Evolutionary conservation across 768 basidiomycete species (phyloP), one percentile per base, ranked within the genome.

Genomic region (Clitopilus passeckerianus): DNA sequence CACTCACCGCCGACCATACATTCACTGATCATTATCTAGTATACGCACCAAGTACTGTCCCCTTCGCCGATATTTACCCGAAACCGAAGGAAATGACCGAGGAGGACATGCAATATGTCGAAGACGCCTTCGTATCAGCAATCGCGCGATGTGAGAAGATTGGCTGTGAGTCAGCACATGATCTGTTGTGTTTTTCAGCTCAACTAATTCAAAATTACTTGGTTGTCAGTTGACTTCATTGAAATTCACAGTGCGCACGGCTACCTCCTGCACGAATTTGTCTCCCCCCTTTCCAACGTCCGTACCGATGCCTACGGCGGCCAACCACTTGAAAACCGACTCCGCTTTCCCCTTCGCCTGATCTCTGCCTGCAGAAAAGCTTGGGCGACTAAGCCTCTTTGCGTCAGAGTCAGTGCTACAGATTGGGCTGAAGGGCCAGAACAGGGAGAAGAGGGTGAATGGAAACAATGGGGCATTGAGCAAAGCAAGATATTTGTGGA

Each of bases 231-330:
- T 64, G 86, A 89, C 67, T 86, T 87, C 67, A 85, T 90, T 37
- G 88, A 91, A 68, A 64, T 91, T 16, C 90, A 91, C 67, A 81
- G 71, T 7, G 90, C 89, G 1, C 89, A 92, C 67, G 89, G 77
- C 18, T 87, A 88, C 66, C 80, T 90, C n/a, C 33, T 87, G 0
- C 82, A 86, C 68, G 68, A 75, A 18, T 94, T 93, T 72, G 67
- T 87, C 9, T 90, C 89, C 2, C 91, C 91, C 1, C 68, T 91
- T 30, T 88, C 87, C 14, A 93, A 95, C 76, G 70, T 69, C 6
- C 86, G 91, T 33, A 78, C 77, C 6, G 93, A 94, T 70, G 44
- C 74, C 27, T 92, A 87, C 66, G 91, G 92, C 10, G 91, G 91
- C 5, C 74, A 74, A 62, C 70, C 79, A 7, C 75, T 93, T 34